Evolutionary conservation across 108 stramenopile genomes (phyloP).

Genomic region (Cylindrotheca closterium): DNA sequence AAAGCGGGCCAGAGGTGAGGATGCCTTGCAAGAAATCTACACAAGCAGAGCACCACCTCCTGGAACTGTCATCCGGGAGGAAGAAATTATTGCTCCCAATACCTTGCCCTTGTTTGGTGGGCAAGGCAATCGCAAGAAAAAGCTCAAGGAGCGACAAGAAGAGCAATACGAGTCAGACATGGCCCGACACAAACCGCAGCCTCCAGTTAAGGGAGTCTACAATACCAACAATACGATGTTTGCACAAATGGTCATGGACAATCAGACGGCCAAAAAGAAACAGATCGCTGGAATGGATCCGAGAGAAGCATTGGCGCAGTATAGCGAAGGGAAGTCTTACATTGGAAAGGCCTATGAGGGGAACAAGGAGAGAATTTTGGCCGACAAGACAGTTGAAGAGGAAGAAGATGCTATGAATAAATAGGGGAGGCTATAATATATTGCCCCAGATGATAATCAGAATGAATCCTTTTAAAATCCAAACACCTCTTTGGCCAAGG

Average conservation of each 20-base stretch:
- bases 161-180: constrained; percentile 63
- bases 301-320: constrained; percentile 68
- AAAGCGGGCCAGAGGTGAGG: constrained; percentile 33
- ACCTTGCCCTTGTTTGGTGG: constrained; percentile 71
- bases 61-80: constrained; percentile 56
- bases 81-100: constrained; percentile 65
- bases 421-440: too few species aligned
- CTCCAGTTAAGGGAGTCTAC: constrained; percentile 72
- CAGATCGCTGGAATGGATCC: constrained; percentile 84
- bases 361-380: constrained; percentile 68
- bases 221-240: constrained; percentile 54
- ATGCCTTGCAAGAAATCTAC: constrained; percentile 73
- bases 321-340: constrained; percentile 64
- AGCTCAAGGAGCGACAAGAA: constrained; percentile 49
- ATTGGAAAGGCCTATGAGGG: constrained; percentile 50
- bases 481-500: too few species aligned
- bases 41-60: constrained; percentile 65
- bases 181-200: constrained; percentile 57
- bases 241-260: constrained; percentile 65
- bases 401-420: constrained; percentile 65
- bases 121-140: constrained; percentile 24
- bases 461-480: too few species aligned
- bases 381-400: constrained; percentile 80
- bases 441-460: too few species aligned
- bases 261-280: constrained; percentile 48